Conservation (phyloP, 2,329 filamentous ascomycete genomes). For the Beauveria brongniartii region DNA sequence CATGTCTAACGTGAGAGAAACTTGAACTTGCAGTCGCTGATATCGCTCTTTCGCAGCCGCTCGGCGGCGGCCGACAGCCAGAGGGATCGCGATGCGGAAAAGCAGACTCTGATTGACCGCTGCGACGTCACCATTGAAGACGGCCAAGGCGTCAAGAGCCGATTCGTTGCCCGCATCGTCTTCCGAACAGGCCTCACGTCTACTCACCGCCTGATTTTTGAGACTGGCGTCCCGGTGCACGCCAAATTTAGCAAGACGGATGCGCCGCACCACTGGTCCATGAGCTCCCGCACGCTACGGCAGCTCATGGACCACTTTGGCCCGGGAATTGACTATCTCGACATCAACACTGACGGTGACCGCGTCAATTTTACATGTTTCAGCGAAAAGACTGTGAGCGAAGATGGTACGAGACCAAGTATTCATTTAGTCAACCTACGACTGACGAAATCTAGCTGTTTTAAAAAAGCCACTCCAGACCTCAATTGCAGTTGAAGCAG, state of each 20-base stretch:
- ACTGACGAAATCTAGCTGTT: conserved; percentile 43
- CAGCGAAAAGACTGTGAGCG: conserved; percentile 68
- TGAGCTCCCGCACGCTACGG: conserved; percentile 61
- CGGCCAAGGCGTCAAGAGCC: conserved; percentile 60
- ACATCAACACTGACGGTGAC: conserved; percentile 66
- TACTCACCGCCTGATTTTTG: conserved; percentile 69
- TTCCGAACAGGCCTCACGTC: conserved; percentile 72
- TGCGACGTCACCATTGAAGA: conserved; percentile 71
- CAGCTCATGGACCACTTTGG: conserved; percentile 77
- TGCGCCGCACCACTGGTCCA: conserved; percentile 63
- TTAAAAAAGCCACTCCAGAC: conserved; percentile 75
- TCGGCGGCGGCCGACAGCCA: conserved; percentile 47
- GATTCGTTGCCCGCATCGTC: conserved; percentile 64
- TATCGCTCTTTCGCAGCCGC: conserved; percentile 67
- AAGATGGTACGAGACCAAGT: conserved; percentile 30
- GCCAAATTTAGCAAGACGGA: conserved; percentile 63
- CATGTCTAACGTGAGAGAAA: background rate
- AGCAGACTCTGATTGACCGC: conserved; percentile 62
- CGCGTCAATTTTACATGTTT: conserved; percentile 74
- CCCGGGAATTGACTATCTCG: conserved; percentile 70
- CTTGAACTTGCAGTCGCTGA: conserved; percentile 41
- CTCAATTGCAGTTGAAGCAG: conserved; percentile 66
- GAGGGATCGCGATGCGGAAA: conserved; percentile 42
- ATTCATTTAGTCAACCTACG: conserved; percentile 3
- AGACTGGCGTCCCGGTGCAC: conserved; percentile 64